A percentile compares a stretch with the other conserved stretches of the same genome.
phyloP scores from a whole-genome alignment of 2,329 filamentous ascomycete genomes.

The Fusarium succisae region DNA sequence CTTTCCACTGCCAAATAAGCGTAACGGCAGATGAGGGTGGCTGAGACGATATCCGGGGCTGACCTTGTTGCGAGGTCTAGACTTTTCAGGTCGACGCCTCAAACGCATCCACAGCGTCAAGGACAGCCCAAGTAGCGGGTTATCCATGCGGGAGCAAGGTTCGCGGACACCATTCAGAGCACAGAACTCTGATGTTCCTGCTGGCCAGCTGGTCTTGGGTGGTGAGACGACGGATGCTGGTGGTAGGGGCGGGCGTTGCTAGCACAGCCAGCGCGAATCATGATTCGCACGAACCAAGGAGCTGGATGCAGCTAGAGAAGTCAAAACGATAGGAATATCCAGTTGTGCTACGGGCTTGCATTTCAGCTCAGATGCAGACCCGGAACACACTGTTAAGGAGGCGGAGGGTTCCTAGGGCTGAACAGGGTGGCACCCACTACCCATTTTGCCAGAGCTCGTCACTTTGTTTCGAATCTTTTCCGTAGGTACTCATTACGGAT shows the following conservation, averaged over 20 bases:
- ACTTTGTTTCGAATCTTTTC: constrained; percentile 8
- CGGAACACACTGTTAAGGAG: constrained; percentile 6
- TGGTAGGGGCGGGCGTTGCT: constrained; percentile 34
- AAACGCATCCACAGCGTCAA: constrained; percentile 28
- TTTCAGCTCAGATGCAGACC: constrained; percentile 31
- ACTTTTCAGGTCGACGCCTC: constrained; percentile 28
- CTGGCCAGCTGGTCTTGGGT: constrained; percentile 24
- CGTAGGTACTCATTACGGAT: neutral
- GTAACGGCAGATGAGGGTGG: constrained; percentile 41
- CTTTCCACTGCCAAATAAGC: constrained; percentile 21
- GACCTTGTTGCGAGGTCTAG: constrained; percentile 36
- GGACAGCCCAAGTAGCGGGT: neutral
- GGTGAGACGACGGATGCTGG: constrained; percentile 37
- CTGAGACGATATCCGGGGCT: constrained; percentile 42
- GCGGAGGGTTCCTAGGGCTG: constrained; percentile 36
- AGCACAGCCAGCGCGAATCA: constrained; percentile 1
- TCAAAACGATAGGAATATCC: constrained; percentile 22
- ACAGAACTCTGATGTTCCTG: constrained; percentile 24
- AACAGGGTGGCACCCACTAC: constrained; percentile 29
- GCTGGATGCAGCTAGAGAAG: constrained; percentile 35
- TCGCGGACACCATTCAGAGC: constrained; percentile 4
- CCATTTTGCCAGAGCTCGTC: neutral
- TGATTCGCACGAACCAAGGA: constrained; percentile 39
- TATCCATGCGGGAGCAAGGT: neutral
- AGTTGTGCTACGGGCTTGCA: constrained; percentile 31